Base-by-base conservation (phyloP, 108 stramenopile genomes). In the Phaeodactylum tricornutum region DNA sequence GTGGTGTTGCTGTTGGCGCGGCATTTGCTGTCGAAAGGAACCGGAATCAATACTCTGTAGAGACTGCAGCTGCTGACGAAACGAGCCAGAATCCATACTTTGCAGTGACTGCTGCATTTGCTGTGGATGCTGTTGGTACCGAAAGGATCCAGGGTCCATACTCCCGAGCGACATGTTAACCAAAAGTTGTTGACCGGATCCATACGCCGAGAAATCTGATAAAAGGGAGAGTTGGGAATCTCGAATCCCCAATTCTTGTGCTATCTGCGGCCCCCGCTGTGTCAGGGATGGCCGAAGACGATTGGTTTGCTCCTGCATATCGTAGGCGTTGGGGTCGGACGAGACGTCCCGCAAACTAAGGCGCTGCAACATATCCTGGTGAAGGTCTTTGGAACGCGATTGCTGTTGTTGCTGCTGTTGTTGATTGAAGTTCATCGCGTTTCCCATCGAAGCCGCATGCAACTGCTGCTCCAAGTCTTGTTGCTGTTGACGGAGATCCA, bases 141-240 rank as follows among this genome's bases (percentile, higher is more conserved):
- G 45, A 4, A 14, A 46, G 25, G 25, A 28, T 8, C n/a, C n/a
- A n/a, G n/a, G n/a, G n/a, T n/a, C n/a, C n/a, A n/a, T n/a, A n/a
- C n/a, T n/a, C n/a, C n/a, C n/a, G n/a, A n/a, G n/a, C n/a, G n/a
- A n/a, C n/a, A n/a, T n/a, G n/a, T n/a, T n/a, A n/a, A n/a, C n/a
- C n/a, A n/a, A n/a, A n/a, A n/a, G n/a, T n/a, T n/a, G n/a, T n/a
- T n/a, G n/a, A 19, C 35, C 17, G 23, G 38, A 27, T 16, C 51
- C 52, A 47, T 29, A 62, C 15, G 47, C 39, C 11, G 65, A 66
- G 31, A 61, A 44, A 7, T 68, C 55, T 1, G 68, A 69, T 57
- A 62, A 43, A 16, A 63, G 16, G 35, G 55, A 57, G 6, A 55
- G 27, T 28, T 37, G 60, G 8, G 59, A 35, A 15, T 62, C 55